A percentile compares a stretch with the other conserved stretches of the same genome.
These are phyloP conservation scores for Agapanthus africanus DNA, from an alignment of 106 monocot genomes.

Conservation along the genomic window DNA sequence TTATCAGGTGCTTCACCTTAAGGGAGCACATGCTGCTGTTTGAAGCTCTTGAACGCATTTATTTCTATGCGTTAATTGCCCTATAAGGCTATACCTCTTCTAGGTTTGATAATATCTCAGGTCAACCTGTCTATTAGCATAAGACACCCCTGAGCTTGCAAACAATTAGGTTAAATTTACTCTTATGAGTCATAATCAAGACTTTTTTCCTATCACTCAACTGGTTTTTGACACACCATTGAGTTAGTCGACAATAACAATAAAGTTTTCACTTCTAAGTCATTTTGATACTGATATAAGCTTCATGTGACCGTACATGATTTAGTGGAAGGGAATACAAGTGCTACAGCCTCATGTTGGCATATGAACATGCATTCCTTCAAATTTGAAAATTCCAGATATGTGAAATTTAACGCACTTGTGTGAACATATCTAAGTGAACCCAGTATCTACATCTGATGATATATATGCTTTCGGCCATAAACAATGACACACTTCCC, in stretches of 20 bases:
- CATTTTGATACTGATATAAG: too few species aligned
- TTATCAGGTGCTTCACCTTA: not conserved
- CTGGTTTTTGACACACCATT: too few species aligned
- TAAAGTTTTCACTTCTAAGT: too few species aligned
- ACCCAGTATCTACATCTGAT: not conserved
- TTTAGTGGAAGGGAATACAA: not conserved
- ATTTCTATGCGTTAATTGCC: too few species aligned
- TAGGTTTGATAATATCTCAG: too few species aligned
- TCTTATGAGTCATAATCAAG: too few species aligned
- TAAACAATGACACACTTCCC: not conserved
- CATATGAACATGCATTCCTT: not conserved
- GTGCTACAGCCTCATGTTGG: not conserved
- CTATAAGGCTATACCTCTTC: too few species aligned
- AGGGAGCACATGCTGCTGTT: not conserved
- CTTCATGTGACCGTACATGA: not conserved
- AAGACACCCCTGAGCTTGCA: too few species aligned
- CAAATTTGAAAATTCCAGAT: not conserved
- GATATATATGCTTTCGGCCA: not conserved
- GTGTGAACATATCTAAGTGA: not conserved
- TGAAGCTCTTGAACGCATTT: not conserved
- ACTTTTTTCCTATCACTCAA: too few species aligned
- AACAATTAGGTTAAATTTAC: too few species aligned
- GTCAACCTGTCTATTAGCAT: too few species aligned
- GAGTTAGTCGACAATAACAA: too few species aligned
- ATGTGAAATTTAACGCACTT: not conserved